Evolutionary conservation across 345 rosid genomes (phyloP).

Genomic region (Boechera divaricarpa): DNA sequence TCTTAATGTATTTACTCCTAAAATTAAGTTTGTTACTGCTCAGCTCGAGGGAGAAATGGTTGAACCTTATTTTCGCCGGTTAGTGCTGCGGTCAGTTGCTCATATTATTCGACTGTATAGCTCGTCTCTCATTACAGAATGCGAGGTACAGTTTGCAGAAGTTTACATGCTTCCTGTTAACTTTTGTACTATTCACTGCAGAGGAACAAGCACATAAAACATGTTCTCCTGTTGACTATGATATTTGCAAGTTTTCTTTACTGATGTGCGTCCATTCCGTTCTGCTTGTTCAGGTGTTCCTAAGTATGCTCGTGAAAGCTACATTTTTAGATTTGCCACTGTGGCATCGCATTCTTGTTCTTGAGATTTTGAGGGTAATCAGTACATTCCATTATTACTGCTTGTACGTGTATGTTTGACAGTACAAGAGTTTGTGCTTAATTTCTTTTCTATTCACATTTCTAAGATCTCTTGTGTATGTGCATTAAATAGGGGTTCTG

Average conservation of each 20-base stretch:
- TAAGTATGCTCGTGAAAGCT: constrained; percentile 92
- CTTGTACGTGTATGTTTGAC: constrained; percentile 15
- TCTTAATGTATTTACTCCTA: constrained; percentile 25
- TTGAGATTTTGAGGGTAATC: constrained; percentile 95
- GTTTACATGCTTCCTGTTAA: constrained; percentile 11
- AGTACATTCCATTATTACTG: constrained; percentile 8
- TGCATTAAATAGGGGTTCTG: constrained; percentile 82
- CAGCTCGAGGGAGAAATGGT: constrained; percentile 96
- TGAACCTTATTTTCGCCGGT: constrained; percentile 94
- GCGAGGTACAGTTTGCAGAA: constrained; percentile 67
- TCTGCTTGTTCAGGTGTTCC: constrained; percentile 81
- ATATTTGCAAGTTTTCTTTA: constrained; percentile 21
- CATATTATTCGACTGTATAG: constrained; percentile 92
- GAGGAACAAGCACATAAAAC: constrained; percentile 21
- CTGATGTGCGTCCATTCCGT: constrained; percentile 20
- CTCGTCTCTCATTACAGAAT: constrained; percentile 90
- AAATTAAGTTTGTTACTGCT: constrained; percentile 41
- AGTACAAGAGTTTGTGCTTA: constrained; percentile 10
- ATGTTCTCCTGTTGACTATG: constrained; percentile 10
- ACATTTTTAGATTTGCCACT: constrained; percentile 91
- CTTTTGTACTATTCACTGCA: constrained; percentile 13
- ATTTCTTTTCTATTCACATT: constrained; percentile 25
- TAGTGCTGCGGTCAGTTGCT: constrained; percentile 96
- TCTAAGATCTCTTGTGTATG: constrained; percentile 36
- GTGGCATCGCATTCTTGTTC: constrained; percentile 99